Evolutionary conservation across 2,329 filamentous ascomycete genomes (phyloP).

Genomic region (Fusarium aywerte): DNA sequence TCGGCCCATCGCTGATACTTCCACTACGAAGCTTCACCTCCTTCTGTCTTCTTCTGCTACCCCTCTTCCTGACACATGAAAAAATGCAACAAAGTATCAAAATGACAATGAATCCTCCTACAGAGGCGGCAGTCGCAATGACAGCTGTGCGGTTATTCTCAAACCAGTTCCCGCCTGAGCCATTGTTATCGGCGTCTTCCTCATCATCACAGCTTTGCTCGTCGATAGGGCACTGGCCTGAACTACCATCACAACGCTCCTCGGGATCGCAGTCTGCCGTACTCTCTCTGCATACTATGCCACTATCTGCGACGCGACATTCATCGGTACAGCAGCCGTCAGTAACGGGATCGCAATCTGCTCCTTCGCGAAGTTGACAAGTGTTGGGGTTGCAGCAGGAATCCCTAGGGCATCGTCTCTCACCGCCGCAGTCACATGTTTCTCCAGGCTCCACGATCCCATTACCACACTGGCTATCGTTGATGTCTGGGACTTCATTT

Average conservation of each 20-base stretch:
- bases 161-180: slow-evolving; percentile 13
- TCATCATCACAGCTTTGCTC: neutral
- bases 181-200: neutral
- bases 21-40: neutral
- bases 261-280: slow-evolving; percentile 17
- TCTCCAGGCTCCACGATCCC: slow-evolving; percentile 50
- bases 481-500: slow-evolving; percentile 81
- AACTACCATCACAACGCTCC: slow-evolving; percentile 24
- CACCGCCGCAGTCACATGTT: slow-evolving; percentile 26
- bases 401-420: neutral
- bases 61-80: slow-evolving; percentile 13
- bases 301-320: slow-evolving; percentile 11
- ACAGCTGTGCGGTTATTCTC: slow-evolving; percentile 31
- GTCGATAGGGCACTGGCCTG: slow-evolving; percentile 21
- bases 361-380: slow-evolving; percentile 11
- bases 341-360: slow-evolving; percentile 18
- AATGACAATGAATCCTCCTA: slow-evolving; percentile 17
- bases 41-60: neutral
- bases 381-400: slow-evolving; percentile 28
- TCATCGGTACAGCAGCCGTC: slow-evolving; percentile 28
- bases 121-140: slow-evolving; percentile 19
- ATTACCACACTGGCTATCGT: slow-evolving; percentile 84
- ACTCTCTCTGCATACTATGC: slow-evolving; percentile 11
- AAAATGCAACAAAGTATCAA: neutral
- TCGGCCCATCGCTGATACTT: slow-evolving; percentile 6